These are phyloP conservation scores for Aspergillus panamensis DNA, from an alignment of 495 filamentous ascomycete genomes.

Conservation along the genomic window DNA sequence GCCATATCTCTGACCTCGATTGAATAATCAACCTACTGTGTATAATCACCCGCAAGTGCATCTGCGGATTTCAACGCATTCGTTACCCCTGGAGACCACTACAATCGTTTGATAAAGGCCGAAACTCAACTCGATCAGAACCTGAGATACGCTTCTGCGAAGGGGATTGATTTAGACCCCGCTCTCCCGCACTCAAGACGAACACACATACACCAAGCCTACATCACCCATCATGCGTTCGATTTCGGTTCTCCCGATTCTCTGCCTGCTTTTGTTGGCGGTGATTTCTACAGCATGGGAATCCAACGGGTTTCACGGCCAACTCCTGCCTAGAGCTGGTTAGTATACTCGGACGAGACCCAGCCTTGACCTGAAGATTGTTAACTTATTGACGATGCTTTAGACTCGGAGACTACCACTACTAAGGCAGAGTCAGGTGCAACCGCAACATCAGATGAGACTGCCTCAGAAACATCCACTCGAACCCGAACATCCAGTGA, in stretches of 20 bases:
- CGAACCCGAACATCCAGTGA: constrained; percentile 12
- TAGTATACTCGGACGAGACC: constrained; percentile 2
- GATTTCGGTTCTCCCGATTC: constrained; percentile 27
- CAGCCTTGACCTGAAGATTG: background rate
- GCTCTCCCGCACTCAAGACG: background rate
- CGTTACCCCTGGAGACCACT: background rate
- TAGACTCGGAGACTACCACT: constrained; percentile 23
- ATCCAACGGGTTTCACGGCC: constrained; percentile 32
- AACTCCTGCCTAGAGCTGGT: constrained; percentile 37
- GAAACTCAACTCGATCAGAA: constrained; percentile 7
- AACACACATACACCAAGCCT: background rate
- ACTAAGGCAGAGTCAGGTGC: constrained; percentile 26
- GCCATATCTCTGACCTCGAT: background rate
- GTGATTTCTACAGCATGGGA: constrained; percentile 50
- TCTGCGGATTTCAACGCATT: background rate
- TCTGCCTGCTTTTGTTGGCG: constrained; percentile 43
- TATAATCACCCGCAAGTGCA: background rate
- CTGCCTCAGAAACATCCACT: constrained; percentile 24
- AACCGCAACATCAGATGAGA: constrained; percentile 20
- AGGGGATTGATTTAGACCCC: constrained; percentile 5
- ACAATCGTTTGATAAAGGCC: constrained; percentile 11
- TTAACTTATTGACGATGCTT: background rate
- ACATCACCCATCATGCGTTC: constrained; percentile 33
- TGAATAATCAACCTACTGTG: background rate
- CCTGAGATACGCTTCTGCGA: background rate